phyloP scores from a whole-genome alignment of 1,139 yeast genomes.

The Hyphopichia fennica region DNA sequence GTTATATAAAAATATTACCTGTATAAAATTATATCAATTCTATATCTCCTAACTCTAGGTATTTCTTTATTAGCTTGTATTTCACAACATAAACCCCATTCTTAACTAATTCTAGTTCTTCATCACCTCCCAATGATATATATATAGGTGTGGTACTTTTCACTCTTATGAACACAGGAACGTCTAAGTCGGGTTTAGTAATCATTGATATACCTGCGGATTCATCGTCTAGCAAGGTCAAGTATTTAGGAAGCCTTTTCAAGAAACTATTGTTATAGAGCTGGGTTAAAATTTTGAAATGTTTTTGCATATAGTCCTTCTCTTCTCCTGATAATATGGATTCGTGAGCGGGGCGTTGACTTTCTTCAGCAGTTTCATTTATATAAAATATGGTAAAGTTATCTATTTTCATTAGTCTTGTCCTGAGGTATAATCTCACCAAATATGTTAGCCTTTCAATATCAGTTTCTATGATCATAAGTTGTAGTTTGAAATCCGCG shows the following conservation, averaged over 20 bases:
- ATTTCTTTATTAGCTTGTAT: conserved; percentile 52
- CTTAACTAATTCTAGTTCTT: conserved; percentile 59
- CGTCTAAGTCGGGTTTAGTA: conserved; percentile 69
- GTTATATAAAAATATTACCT: background rate
- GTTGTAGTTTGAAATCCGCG: conserved; percentile 73
- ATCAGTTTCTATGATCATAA: conserved; percentile 87
- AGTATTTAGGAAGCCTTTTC: conserved; percentile 60
- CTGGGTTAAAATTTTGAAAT: conserved; percentile 61
- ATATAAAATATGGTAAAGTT: conserved; percentile 59
- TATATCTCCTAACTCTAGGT: conserved; percentile 43
- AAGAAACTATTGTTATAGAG: conserved; percentile 71
- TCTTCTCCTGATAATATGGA: conserved; percentile 58
- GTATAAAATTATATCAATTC: conserved; percentile 29
- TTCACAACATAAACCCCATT: conserved; percentile 79
- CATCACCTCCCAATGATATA: conserved; percentile 39
- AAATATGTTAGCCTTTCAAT: conserved; percentile 83
- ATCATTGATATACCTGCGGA: conserved; percentile 80
- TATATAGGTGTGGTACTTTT: conserved; percentile 26
- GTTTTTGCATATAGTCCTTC: conserved; percentile 57
- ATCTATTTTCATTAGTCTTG: conserved; percentile 75
- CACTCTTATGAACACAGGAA: conserved; percentile 75
- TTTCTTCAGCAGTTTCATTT: conserved; percentile 23
- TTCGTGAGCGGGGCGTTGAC: conserved; percentile 22
- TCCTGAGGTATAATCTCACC: conserved; percentile 74
- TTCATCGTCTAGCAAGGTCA: conserved; percentile 75